Base-by-base conservation (phyloP, 331 rosid genomes). In the Erythrophleum ivorense region DNA sequence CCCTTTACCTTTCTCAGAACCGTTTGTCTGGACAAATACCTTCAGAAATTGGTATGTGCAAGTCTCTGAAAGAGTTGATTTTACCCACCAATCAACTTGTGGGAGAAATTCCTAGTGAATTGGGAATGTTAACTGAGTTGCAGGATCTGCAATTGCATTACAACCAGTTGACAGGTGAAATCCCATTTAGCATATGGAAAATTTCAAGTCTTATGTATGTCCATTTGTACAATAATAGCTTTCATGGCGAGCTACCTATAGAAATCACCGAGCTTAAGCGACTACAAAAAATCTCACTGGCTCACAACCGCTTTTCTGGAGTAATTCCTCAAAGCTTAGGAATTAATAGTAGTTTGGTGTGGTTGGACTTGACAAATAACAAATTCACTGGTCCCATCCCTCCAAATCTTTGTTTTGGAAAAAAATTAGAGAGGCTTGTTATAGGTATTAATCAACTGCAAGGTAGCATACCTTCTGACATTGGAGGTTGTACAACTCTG, bases 111-210 rank as follows among this genome's bases (percentile, higher is more conserved):
- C 95, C 91, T 0, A 36, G 76, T 3, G 95, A 89, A 64, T 55
- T 91, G 48, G 91, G 93, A 2, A 75, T 55, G 84, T 80, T 86
- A 68, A 63, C 74, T 73, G 41, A 82, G 59, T 69, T 91, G 77
- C 53, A 65, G 66, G 76, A 54, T 19, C 86, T 91, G n/a, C 64
- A 78, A 18, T 73, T 89, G 76, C 83, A 76, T 24, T 53, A 77
- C 36, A 91, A 91, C 65, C 58, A 19, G 19, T 78, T 91, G 66
- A 81, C 48, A 4, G 95, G 95, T 15, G 87, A 89, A 77, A 89
- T 91, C 78, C 95, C 95, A 0, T n/a, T 81, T 29, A 83, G 89
- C 75, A 75, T 89, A 63, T 89, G 95, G 95, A 91, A 91, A 85
- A 88, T 87, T 81, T 84, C 85, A 38, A 85, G 77, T 66, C 91